phyloP scores from a whole-genome alignment of 306 rosid species.

The Ormosia semicastrata region DNA sequence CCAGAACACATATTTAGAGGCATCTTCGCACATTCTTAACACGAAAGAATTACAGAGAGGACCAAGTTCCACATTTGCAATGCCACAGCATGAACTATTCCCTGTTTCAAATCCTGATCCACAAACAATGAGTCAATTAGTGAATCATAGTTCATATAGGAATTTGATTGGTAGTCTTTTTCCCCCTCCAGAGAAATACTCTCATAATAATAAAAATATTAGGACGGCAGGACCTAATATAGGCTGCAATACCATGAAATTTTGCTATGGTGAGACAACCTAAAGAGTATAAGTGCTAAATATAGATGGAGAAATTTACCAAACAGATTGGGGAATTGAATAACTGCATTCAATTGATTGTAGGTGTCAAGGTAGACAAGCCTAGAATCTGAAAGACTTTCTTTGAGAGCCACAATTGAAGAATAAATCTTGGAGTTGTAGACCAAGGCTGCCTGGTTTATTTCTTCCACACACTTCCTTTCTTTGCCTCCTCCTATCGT shows the following conservation, averaged over 20 bases:
- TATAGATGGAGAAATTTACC: slow-evolving; percentile 34
- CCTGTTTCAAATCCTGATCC: slow-evolving; percentile 54
- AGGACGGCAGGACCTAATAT: background rate
- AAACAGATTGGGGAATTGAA: slow-evolving; percentile 35
- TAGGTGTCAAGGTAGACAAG: slow-evolving; percentile 50
- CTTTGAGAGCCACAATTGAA: slow-evolving; percentile 20
- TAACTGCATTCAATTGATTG: slow-evolving; percentile 1
- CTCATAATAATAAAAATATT: background rate
- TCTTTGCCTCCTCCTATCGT: slow-evolving; percentile 42
- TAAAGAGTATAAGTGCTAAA: background rate
- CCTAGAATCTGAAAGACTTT: slow-evolving; percentile 35
- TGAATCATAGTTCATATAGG: background rate
- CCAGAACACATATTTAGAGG: slow-evolving; percentile 60
- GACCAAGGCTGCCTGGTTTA: slow-evolving; percentile 44
- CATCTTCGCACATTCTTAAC: slow-evolving; percentile 32
- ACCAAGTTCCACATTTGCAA: slow-evolving; percentile 46
- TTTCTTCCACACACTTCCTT: slow-evolving; percentile 33
- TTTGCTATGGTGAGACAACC: background rate
- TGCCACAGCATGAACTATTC: slow-evolving; percentile 54
- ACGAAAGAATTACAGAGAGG: slow-evolving; percentile 33
- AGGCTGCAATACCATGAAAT: background rate
- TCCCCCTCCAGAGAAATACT: background rate
- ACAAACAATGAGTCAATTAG: background rate
- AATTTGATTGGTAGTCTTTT: background rate
- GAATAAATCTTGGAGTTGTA: slow-evolving; percentile 53